Evolutionary conservation across 2,329 filamentous ascomycete genomes (phyloP), one percentile per base, ranked within the genome.

Genomic region (Simplicillium aogashimaense): DNA sequence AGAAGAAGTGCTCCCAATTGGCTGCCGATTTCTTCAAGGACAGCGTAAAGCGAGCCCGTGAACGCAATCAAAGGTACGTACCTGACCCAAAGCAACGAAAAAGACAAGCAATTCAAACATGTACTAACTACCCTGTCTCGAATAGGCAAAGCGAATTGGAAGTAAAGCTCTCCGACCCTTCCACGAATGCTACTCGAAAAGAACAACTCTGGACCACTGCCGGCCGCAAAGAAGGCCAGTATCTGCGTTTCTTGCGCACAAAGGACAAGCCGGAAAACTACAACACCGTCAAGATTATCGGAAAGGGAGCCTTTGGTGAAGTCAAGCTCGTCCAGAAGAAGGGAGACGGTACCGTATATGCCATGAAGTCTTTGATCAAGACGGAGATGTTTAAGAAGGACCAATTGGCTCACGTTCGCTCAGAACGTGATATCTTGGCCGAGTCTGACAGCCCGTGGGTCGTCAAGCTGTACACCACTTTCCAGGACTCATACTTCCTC

Each of bases 361-460:
- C 92, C 45, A 83, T 98, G 72, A 98, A 98, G 70, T 97, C 90
- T 35, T 72, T 98, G 50, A 87, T 98, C 64, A 98, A 98, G 72
- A 88, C 87, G 37, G 92, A 98, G 65, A 98, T 98, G 92, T 95
- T 95, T 70, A 95, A 95, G 69, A 95, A 95, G 65, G 92, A 98
- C 58, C 92, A 98, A 63, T 70, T 98, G 45, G 92, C 92, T 14
- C 92, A 98, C 66, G 92, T 98, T 45, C 88, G 94, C 48, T 89
- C 92, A 39, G 92, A 98, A 67, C 81, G 92, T 73, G 92, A 98
- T 61, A 97, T 98, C 52, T 71, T 98, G 47, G 92, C 92, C 46
- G 94, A 98, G 62, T 94, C 90, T n/a, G 92, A 98, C 72, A 97
- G 92, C 58, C 90, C 92, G 5, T 98, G 92, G 92, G 86, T 98